Base-by-base conservation (phyloP, 495 filamentous ascomycete genomes). In the Physcia stellaris region DNA sequence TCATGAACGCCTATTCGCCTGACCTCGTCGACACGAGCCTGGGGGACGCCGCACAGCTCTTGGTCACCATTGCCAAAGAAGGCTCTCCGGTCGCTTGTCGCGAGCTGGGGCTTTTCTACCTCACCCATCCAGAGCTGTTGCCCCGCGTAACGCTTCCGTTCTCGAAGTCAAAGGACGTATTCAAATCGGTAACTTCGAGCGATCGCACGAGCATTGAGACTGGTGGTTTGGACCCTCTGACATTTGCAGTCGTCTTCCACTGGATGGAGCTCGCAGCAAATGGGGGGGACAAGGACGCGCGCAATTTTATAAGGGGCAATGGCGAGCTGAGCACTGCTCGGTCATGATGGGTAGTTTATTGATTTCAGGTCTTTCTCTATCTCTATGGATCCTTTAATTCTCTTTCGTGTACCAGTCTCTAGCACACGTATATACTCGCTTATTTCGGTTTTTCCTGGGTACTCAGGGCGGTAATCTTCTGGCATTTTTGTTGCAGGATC, bases 211-310 rank as follows among this genome's bases (percentile, higher is more conserved):
- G 47, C 41, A 58, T 23, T 46, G 57, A 42, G 54, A 64, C 43
- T 43, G 73, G 79, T 11, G 63, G 79, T 29, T 75, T 75, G 35
- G 86, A 98, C 53, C 86, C 90, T 13, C 77, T 80, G 33, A 85
- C 85, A 7, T 94, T 98, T 81, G 94, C 88, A 52, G 69, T 95
- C 38, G 88, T 92, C 3, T 80, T 94, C 52, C 90, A 98, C 62
- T 98, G 90, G 90, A 96, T 96, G 90, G 86, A 86, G 63, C 63
- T 87, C 44, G 86, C 83, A 28, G 80, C 83, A 41, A 73, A 66
- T 37, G 87, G 88, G 24, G 86, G 86, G 7, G 90, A 98, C 57
- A 73, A 82, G 51, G 66, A 95, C 45, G 90, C 90, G 20, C 77
- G 72, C 54, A 83, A 83, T 15, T 53, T 53, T 24, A 34, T 53